phyloP scores from a whole-genome alignment of 345 rosid genomes.

The Microthlaspi erraticum region DNA sequence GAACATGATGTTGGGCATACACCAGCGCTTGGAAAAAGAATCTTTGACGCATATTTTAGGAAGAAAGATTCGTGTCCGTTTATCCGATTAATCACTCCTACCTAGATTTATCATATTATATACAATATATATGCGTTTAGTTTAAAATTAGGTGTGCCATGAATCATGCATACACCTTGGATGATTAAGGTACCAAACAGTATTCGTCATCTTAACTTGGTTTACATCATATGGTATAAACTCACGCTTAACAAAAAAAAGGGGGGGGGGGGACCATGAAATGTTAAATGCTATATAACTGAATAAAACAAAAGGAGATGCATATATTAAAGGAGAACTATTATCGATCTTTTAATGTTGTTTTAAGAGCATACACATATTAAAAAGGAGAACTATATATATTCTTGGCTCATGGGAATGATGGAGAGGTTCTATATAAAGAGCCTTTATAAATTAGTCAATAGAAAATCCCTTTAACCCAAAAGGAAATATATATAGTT shows the following conservation, averaged over 20 bases:
- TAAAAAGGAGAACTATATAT: neutral
- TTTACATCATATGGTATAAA: no score
- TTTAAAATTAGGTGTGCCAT: constrained; percentile 18
- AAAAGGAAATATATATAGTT: neutral
- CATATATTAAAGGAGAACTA: no score
- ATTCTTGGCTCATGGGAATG: constrained; percentile 13
- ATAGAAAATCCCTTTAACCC: constrained; percentile 6
- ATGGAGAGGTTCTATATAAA: neutral
- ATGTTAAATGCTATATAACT: neutral
- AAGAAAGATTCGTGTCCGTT: constrained; percentile 22
- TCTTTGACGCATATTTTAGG: constrained; percentile 2
- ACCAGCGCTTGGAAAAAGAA: constrained; percentile 21
- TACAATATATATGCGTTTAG: neutral
- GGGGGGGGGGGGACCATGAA: constrained; percentile 19
- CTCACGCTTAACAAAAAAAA: constrained; percentile 30
- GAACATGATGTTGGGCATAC: no score
- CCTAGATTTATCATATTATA: neutral
- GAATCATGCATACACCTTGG: constrained; percentile 30
- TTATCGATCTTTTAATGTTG: constrained; percentile 1
- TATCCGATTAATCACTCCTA: neutral
- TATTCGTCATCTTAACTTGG: constrained; percentile 20
- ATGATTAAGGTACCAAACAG: constrained; percentile 32
- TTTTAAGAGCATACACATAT: neutral
- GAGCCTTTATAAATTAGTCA: constrained; percentile 22
- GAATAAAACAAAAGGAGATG: constrained; percentile 7